Percentiles rank a stretch among this genome's conserved stretches.
These are phyloP conservation scores for Fusarium staphyleae DNA, from an alignment of 2,329 filamentous ascomycete genomes.

Conservation along the genomic window DNA sequence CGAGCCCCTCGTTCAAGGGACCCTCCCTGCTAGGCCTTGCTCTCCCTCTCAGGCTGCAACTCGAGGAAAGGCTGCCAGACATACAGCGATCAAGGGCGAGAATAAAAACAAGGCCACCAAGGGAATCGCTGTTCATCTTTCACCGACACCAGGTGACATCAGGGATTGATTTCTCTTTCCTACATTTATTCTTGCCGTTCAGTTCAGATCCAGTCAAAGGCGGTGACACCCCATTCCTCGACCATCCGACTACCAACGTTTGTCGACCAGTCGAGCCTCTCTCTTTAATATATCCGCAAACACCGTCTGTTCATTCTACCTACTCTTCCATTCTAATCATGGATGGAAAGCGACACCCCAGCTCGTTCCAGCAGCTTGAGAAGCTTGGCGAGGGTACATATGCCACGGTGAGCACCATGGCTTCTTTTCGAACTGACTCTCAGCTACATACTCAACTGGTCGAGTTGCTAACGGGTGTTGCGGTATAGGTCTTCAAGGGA, in stretches of 20 bases:
- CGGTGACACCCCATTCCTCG: slow-evolving; percentile 26
- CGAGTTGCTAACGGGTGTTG: slow-evolving; percentile 18
- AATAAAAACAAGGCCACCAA: neutral
- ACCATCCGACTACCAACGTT: slow-evolving; percentile 2
- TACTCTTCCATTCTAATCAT: slow-evolving; percentile 64
- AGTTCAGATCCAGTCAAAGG: slow-evolving; percentile 6
- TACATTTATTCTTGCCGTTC: neutral
- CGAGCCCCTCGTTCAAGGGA: slow-evolving; percentile 16
- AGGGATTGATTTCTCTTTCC: slow-evolving; percentile 5
- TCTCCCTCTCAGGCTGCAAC: slow-evolving; percentile 20
- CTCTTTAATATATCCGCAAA: slow-evolving; percentile 7
- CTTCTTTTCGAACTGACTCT: neutral
- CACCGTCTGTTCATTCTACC: neutral
- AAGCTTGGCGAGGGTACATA: slow-evolving; percentile 99
- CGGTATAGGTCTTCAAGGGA: slow-evolving; percentile 89
- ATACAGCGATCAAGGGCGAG: slow-evolving; percentile 21
- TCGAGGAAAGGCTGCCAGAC: slow-evolving; percentile 14
- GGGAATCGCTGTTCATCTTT: slow-evolving; percentile 10
- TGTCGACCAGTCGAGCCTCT: slow-evolving; percentile 5
- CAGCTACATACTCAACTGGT: neutral
- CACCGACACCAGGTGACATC: slow-evolving; percentile 9
- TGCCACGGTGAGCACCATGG: slow-evolving; percentile 76
- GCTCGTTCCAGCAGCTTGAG: slow-evolving; percentile 98
- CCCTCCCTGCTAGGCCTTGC: neutral
- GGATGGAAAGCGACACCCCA: slow-evolving; percentile 92